Conservation (phyloP, 2,329 filamentous ascomycete species). For the Colletotrichum spinosum region DNA sequence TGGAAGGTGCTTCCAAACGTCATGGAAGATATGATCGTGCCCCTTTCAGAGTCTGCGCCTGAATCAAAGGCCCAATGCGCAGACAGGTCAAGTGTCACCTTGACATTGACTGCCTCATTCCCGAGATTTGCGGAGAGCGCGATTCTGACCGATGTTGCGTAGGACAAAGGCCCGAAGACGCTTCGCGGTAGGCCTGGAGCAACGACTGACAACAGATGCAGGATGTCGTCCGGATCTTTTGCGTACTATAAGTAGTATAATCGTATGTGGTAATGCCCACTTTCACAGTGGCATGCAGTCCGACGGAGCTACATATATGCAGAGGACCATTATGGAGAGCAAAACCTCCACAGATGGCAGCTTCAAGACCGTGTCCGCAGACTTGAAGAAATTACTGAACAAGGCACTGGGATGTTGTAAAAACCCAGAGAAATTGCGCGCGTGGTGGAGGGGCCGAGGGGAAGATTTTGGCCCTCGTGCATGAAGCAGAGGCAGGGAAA, state of each 20-base stretch:
- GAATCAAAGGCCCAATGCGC: background rate
- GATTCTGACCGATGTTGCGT: background rate
- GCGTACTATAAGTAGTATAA: background rate
- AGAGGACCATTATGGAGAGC: too few relatives aligned
- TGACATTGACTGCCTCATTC: background rate
- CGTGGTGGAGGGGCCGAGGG: constrained; percentile 18
- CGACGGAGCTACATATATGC: background rate
- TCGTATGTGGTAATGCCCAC: constrained; percentile 4
- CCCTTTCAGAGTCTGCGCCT: constrained; percentile 4
- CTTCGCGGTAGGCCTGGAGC: too few relatives aligned
- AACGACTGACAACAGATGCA: background rate
- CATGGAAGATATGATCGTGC: constrained; percentile 2
- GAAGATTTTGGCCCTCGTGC: constrained; percentile 29
- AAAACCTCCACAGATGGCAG: too few relatives aligned
- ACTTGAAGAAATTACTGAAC: constrained; percentile 3
- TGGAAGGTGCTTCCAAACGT: constrained; percentile 17
- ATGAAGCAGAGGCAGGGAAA: constrained; percentile 34
- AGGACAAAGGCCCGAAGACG: background rate
- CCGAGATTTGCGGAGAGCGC: background rate
- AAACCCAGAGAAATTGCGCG: constrained; percentile 21
- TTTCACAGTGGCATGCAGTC: constrained; percentile 12
- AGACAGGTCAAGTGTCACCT: constrained; percentile 1
- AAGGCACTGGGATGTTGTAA: constrained; percentile 12
- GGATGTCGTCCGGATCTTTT: constrained; percentile 18
- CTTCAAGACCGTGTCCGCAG: background rate